Evolutionary conservation across 768 basidiomycete genomes (phyloP).

Genomic region (Nidularia pulvinata): DNA sequence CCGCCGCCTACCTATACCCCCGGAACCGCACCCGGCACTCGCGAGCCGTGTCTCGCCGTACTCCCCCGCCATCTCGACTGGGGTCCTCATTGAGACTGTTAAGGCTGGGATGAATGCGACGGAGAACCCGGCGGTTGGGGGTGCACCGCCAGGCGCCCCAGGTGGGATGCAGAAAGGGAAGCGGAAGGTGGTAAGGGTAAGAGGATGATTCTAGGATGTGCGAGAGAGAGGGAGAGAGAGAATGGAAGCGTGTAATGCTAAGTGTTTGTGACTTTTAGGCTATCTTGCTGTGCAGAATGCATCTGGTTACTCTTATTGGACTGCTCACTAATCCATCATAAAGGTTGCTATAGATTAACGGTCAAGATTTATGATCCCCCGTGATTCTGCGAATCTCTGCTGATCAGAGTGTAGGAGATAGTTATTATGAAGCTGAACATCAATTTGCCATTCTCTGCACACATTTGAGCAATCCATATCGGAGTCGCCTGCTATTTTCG

Average conservation of each 20-base stretch:
- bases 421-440: too few relatives aligned
- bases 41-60: constrained; percentile 77
- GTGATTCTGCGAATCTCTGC: too few relatives aligned
- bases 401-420: too few relatives aligned
- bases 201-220: constrained; percentile 34
- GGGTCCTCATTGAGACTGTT: constrained; percentile 79
- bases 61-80: constrained; percentile 75
- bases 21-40: constrained; percentile 73
- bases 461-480: too few relatives aligned
- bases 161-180: constrained; percentile 66
- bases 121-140: constrained; percentile 37
- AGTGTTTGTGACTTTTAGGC: neutral
- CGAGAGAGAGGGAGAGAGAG: neutral
- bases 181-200: constrained; percentile 77
- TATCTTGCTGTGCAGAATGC: neutral
- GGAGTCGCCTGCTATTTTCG: too few relatives aligned
- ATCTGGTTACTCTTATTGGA: neutral
- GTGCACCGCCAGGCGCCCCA: constrained; percentile 28
- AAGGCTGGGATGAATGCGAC: constrained; percentile 85
- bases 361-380: too few relatives aligned
- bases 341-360: too few relatives aligned
- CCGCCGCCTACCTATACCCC: constrained; percentile 67
- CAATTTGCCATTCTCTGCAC: too few relatives aligned
- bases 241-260: neutral
- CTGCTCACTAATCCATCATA: too few relatives aligned